Percentiles rank a stretch among this genome's conserved stretches.
phyloP scores from a whole-genome alignment of 345 rosid species.

The Acer negundo region DNA sequence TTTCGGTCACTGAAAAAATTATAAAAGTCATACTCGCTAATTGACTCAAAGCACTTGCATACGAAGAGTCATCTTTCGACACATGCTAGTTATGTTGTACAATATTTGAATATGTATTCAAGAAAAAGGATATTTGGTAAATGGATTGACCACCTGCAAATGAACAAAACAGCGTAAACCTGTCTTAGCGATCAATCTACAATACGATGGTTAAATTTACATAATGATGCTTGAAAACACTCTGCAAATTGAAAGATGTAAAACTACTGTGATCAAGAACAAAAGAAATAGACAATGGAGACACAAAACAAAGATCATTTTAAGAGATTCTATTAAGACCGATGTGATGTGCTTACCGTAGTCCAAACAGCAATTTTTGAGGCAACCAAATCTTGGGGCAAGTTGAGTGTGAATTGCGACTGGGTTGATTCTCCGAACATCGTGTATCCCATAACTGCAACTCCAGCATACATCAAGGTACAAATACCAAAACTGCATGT shows the following conservation, averaged over 20 bases:
- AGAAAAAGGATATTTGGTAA: conserved; percentile 81
- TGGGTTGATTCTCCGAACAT: conserved; percentile 80
- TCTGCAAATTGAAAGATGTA: not conserved
- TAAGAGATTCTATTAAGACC: not conserved
- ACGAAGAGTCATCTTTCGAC: not conserved
- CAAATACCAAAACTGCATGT: conserved; percentile 70
- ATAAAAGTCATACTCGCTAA: not conserved
- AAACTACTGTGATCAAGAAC: not conserved
- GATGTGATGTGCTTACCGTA: conserved; percentile 48
- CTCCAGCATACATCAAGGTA: conserved; percentile 79
- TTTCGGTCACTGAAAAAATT: too few relatives aligned
- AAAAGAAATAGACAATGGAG: not conserved
- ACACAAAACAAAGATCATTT: not conserved
- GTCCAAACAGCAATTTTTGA: conserved; percentile 98
- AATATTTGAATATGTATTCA: not conserved
- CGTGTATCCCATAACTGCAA: conserved; percentile 81
- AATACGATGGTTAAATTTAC: not conserved
- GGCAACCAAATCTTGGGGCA: conserved; percentile 81
- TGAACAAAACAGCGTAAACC: conserved; percentile 2
- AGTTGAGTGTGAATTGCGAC: conserved; percentile 89
- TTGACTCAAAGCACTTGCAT: not conserved
- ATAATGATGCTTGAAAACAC: not conserved
- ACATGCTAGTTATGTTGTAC: not conserved
- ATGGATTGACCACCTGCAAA: conserved; percentile 89
- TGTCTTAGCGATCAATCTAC: conserved; percentile 6